These are phyloP conservation scores for Ceratocystis ficicola DNA, from an alignment of 2,329 filamentous ascomycete genomes.

Conservation along the genomic window DNA sequence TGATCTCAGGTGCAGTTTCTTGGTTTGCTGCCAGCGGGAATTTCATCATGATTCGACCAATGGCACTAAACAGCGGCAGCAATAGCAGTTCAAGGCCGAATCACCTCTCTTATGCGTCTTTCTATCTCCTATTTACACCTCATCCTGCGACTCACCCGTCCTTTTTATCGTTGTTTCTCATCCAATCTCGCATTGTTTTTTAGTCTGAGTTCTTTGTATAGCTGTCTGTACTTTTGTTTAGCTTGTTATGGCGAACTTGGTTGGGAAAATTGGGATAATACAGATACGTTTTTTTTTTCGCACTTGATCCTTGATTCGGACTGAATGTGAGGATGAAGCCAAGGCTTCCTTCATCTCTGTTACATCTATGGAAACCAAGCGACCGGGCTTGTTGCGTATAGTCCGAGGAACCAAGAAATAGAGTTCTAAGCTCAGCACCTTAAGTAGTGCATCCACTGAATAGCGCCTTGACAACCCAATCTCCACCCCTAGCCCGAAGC, in stretches of 20 bases:
- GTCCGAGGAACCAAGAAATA: too few species aligned
- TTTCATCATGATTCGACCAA: not conserved
- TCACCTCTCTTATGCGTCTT: constrained; percentile 12
- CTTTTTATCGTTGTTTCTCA: constrained; percentile 1
- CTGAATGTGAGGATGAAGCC: too few species aligned
- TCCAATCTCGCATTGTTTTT: constrained; percentile 7
- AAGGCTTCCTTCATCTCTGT: too few species aligned
- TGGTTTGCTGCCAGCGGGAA: not conserved
- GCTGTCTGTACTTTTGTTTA: constrained; percentile 16
- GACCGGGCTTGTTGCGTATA: too few species aligned
- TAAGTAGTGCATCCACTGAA: too few species aligned
- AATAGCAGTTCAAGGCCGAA: not conserved
- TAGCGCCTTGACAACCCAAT: too few species aligned
- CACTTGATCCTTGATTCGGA: too few species aligned
- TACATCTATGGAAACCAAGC: too few species aligned
- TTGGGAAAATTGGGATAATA: constrained; percentile 18
- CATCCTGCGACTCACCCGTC: not conserved
- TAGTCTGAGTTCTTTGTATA: constrained; percentile 13
- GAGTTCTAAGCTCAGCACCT: too few species aligned
- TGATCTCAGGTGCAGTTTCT: not conserved
- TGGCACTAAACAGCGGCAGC: not conserved
- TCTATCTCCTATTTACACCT: constrained; percentile 13
- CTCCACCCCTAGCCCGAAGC: too few species aligned
- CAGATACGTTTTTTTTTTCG: not conserved
- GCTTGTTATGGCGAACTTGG: constrained; percentile 21